Percentiles rank a stretch among this genome's conserved stretches.
phyloP scores from a whole-genome alignment of 768 basidiomycete genomes.

The Russula vinacea region DNA sequence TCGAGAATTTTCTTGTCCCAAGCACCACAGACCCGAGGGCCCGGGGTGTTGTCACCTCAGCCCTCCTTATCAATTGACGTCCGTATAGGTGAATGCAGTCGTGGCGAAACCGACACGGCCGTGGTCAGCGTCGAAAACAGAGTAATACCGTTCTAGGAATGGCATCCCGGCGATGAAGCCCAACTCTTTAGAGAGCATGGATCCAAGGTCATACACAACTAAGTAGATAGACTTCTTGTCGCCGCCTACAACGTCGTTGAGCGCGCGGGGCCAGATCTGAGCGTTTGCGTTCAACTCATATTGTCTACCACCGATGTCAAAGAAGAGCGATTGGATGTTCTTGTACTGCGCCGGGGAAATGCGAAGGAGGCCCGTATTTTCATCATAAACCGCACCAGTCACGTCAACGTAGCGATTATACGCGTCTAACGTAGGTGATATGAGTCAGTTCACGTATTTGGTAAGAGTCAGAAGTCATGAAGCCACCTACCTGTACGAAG shows the following conservation, averaged over 20 bases:
- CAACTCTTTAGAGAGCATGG: slow-evolving; percentile 33
- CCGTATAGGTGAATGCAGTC: slow-evolving; percentile 47
- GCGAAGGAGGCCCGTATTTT: slow-evolving; percentile 36
- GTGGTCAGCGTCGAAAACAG: slow-evolving; percentile 60
- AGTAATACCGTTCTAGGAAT: slow-evolving; percentile 64
- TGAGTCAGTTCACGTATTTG: slow-evolving; percentile 9
- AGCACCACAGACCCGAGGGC: too few species aligned
- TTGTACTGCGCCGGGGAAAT: slow-evolving; percentile 34
- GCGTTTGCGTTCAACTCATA: slow-evolving; percentile 45
- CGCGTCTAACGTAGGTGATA: slow-evolving; percentile 33
- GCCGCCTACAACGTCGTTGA: slow-evolving; percentile 48
- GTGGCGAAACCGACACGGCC: slow-evolving; percentile 55
- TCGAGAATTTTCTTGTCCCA: too few species aligned
- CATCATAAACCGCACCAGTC: slow-evolving; percentile 37
- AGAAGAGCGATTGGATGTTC: slow-evolving; percentile 37
- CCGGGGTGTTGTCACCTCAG: too few species aligned
- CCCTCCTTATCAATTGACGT: slow-evolving; percentile 31
- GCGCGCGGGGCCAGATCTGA: slow-evolving; percentile 43
- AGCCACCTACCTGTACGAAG: slow-evolving; percentile 34
- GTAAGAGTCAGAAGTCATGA: neutral
- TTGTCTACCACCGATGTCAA: slow-evolving; percentile 35
- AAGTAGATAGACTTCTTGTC: slow-evolving; percentile 39
- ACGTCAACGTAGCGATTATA: slow-evolving; percentile 35
- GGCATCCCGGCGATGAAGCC: slow-evolving; percentile 55
- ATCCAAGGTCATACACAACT: slow-evolving; percentile 41